These are phyloP conservation scores for Nothophoma quercina DNA, from an alignment of 2,329 filamentous ascomycete genomes.

Conservation along the genomic window DNA sequence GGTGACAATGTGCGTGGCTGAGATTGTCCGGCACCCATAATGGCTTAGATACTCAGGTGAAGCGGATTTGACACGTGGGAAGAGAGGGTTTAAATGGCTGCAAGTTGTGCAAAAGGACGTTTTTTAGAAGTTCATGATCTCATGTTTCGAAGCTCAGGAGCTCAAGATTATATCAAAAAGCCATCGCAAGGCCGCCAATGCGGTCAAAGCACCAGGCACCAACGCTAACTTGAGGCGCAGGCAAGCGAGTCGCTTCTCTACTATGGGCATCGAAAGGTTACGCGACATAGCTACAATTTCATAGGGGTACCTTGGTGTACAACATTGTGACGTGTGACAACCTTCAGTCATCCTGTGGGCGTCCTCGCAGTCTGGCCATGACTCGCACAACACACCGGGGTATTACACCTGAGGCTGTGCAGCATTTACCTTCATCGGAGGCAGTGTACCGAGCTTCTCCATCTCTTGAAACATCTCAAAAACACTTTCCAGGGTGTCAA, in stretches of 20 bases:
- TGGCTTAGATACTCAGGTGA: neutral
- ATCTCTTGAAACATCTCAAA: slow-evolving; percentile 26
- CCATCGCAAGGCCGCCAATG: slow-evolving; percentile 5
- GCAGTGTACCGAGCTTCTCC: slow-evolving; percentile 16
- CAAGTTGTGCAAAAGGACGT: too few species aligned
- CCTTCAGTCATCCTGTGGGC: too few species aligned
- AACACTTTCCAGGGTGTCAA: slow-evolving; percentile 20
- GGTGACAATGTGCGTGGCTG: slow-evolving; percentile 24
- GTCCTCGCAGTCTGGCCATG: too few species aligned
- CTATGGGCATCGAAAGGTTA: too few species aligned
- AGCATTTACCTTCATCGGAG: slow-evolving; percentile 17
- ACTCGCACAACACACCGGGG: too few species aligned
- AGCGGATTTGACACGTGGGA: neutral
- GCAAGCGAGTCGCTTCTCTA: neutral
- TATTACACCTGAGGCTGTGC: slow-evolving; percentile 9
- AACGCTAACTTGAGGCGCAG: slow-evolving; percentile 2
- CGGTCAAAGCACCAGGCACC: slow-evolving; percentile 14
- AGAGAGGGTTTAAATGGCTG: neutral
- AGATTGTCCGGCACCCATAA: slow-evolving; percentile 40
- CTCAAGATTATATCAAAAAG: neutral
- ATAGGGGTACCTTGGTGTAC: too few species aligned
- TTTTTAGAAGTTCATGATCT: neutral
- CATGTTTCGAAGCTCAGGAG: neutral
- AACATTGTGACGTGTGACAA: too few species aligned
- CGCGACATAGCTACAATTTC: too few species aligned